phyloP scores from a whole-genome alignment of 208 protist genomes.

The Trichomonas vaginalis region DNA sequence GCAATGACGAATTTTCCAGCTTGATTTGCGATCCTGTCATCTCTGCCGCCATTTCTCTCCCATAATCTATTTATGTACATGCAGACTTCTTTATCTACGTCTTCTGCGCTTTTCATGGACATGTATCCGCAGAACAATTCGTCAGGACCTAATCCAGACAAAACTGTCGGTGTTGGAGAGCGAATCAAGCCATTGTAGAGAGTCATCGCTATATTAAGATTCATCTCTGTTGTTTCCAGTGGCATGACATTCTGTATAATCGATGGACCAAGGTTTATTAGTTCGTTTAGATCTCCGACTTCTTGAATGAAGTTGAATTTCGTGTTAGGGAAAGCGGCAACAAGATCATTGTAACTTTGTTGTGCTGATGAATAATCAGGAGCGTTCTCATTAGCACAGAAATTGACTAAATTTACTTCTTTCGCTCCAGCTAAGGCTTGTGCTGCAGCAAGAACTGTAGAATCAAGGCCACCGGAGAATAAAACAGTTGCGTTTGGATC shows the following conservation, averaged over 20 bases:
- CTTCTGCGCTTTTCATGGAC: neutral
- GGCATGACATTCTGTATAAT: neutral
- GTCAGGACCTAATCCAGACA: neutral
- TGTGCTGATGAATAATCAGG: neutral
- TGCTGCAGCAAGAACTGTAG: neutral
- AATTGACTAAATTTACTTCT: neutral
- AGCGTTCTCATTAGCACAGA: neutral
- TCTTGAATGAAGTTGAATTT: neutral
- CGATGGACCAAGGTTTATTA: neutral
- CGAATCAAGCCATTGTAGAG: neutral
- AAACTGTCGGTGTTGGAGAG: neutral
- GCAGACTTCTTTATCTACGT: neutral
- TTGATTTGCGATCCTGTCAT: neutral
- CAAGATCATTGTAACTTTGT: neutral
- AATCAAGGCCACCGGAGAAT: neutral
- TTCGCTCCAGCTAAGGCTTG: neutral
- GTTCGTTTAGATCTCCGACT: neutral
- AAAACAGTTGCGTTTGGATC: neutral
- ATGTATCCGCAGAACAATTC: neutral
- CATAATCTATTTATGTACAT: neutral
- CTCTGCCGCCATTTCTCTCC: conserved; percentile 7
- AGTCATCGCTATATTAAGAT: conserved; percentile 3
- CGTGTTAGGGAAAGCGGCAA: neutral
- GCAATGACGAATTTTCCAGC: neutral
- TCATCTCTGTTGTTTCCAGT: neutral